These are phyloP conservation scores for Metschnikowia borealis DNA, from an alignment of 805 yeast species.

Conservation along the genomic window DNA sequence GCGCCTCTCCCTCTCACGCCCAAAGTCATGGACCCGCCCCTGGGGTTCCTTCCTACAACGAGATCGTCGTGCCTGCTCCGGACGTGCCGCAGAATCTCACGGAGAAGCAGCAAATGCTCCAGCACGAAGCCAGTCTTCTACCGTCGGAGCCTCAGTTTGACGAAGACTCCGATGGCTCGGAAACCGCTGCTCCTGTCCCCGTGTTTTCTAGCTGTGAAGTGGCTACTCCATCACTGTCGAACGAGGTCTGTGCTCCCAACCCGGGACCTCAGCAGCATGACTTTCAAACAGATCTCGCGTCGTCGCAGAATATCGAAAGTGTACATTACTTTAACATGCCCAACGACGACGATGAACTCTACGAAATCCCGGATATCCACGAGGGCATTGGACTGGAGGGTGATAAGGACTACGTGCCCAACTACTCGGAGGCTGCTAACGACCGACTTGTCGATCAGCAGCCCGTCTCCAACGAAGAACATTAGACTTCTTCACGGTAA, in stretches of 20 bases:
- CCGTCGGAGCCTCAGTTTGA: slow-evolving; percentile 51
- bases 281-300: neutral
- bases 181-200: slow-evolving; percentile 6
- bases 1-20: neutral
- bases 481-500: neutral
- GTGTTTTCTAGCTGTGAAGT: neutral
- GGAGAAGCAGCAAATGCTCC: slow-evolving; percentile 56
- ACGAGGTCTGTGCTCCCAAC: neutral
- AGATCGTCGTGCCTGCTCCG: slow-evolving; percentile 10
- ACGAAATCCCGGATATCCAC: slow-evolving; percentile 13
- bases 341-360: slow-evolving; percentile 18
- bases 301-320: slow-evolving; percentile 2
- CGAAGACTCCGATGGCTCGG: slow-evolving; percentile 19
- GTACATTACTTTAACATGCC: slow-evolving; percentile 6
- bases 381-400: slow-evolving; percentile 20
- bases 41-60: slow-evolving; percentile 26
- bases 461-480: neutral
- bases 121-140: slow-evolving; percentile 54
- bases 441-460: slow-evolving; percentile 21
- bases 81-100: slow-evolving; percentile 24
- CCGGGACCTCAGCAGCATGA: neutral
- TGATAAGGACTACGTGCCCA: slow-evolving; percentile 31
- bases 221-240: neutral
- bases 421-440: slow-evolving; percentile 26
- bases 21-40: neutral